These are phyloP conservation scores for Xylaria sp. DNA, from an alignment of 2,329 filamentous ascomycete species.

Conservation along the genomic window DNA sequence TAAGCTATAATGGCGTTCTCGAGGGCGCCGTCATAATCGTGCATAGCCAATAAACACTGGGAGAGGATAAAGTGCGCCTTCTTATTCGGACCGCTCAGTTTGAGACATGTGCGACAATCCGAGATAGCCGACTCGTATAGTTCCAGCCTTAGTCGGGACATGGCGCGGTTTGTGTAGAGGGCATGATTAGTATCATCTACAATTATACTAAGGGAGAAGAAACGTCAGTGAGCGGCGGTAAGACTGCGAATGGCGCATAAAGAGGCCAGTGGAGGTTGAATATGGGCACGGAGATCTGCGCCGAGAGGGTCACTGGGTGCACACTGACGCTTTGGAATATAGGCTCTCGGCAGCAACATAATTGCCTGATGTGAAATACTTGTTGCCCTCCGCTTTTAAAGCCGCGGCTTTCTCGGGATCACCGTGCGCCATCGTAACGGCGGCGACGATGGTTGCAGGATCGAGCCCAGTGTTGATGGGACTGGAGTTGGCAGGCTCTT, in stretches of 20 bases:
- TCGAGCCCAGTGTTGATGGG: neutral
- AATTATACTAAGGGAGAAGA: conserved; percentile 68
- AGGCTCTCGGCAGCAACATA: conserved; percentile 73
- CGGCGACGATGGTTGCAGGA: neutral
- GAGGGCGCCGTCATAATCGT: conserved; percentile 78
- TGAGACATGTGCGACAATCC: conserved; percentile 81
- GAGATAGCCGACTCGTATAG: conserved; percentile 79
- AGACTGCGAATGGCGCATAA: neutral
- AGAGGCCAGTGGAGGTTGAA: neutral
- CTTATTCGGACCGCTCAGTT: conserved; percentile 72
- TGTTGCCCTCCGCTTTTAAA: conserved; percentile 71
- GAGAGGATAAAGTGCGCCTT: conserved; percentile 88
- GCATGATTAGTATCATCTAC: conserved; percentile 80
- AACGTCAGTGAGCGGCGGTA: conserved; percentile 11
- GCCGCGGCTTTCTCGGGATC: conserved; percentile 51
- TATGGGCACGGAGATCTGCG: conserved; percentile 1
- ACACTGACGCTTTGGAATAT: conserved; percentile 76
- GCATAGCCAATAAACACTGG: conserved; percentile 81
- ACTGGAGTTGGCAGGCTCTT: neutral
- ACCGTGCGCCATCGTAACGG: conserved; percentile 38
- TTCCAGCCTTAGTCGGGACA: conserved; percentile 79
- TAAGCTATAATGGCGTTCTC: conserved; percentile 78
- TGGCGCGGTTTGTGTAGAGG: conserved; percentile 90
- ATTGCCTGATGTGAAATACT: conserved; percentile 72
- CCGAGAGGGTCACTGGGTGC: neutral